Conservation (phyloP, 352 stramenopile genomes). For the Pelagophyceae sp. region DNA sequence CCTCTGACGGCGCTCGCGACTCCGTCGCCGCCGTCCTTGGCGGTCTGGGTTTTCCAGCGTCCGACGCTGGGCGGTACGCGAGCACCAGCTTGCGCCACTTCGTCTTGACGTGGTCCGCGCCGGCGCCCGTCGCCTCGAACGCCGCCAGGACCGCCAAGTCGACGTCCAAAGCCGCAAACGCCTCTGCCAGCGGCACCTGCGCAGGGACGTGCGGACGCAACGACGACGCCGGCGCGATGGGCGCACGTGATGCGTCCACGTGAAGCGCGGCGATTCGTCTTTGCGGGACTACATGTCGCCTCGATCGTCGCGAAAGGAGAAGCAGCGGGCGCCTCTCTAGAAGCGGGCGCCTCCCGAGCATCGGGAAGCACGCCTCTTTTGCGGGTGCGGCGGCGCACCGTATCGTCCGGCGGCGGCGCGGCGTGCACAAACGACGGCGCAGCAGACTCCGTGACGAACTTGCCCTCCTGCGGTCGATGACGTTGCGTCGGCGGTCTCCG, state of each 20-base stretch:
- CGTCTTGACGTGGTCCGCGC: background rate
- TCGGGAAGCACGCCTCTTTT: too few relatives aligned
- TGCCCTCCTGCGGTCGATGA: background rate
- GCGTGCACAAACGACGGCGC: background rate
- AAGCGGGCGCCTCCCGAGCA: background rate
- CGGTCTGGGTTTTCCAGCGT: too few relatives aligned
- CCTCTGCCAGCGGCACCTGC: background rate
- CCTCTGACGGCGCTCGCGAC: too few relatives aligned
- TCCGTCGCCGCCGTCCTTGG: too few relatives aligned
- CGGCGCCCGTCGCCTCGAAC: background rate
- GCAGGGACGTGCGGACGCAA: background rate
- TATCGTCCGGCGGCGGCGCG: background rate
- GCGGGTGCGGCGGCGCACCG: background rate
- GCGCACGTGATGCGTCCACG: background rate
- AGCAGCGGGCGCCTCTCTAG: background rate
- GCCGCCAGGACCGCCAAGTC: background rate
- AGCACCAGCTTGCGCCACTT: conserved; percentile 4
- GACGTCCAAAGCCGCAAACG: background rate
- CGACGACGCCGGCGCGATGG: background rate
- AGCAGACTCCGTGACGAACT: background rate
- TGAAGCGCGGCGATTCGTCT: background rate
- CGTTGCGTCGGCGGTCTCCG: background rate
- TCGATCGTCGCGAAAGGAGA: too few relatives aligned
- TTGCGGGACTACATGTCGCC: background rate
- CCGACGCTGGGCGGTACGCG: background rate